A percentile compares a stretch with the other conserved stretches of the same genome.
Evolutionary conservation across 2,329 filamentous ascomycete genomes (phyloP).

Genomic region (Graphilbum fragrans): DNA sequence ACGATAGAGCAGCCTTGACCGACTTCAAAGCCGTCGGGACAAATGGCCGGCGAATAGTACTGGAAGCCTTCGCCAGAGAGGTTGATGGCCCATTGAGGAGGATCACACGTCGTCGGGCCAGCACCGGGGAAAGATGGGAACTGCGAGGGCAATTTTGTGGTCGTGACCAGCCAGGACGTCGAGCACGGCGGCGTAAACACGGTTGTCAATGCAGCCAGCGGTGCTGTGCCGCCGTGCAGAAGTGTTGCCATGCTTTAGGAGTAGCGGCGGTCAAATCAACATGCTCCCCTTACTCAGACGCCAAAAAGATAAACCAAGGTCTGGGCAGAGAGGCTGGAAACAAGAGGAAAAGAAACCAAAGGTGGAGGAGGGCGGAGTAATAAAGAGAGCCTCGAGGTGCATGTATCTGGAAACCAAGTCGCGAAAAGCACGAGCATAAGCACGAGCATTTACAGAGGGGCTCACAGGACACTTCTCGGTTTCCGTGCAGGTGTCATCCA

Average conservation of each 20-base stretch:
- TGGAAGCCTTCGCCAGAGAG: slow-evolving; percentile 18
- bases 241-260: slow-evolving; percentile 10
- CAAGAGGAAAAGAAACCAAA: background rate
- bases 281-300: too few relatives aligned
- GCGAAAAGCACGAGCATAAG: too few relatives aligned
- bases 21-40: slow-evolving; percentile 22
- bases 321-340: background rate
- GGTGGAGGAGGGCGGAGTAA: too few relatives aligned
- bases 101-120: slow-evolving; percentile 17
- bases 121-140: slow-evolving; percentile 19
- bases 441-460: too few relatives aligned
- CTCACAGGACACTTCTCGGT: too few relatives aligned
- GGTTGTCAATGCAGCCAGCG: slow-evolving; percentile 25
- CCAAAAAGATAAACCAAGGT: background rate
- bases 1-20: slow-evolving; percentile 17
- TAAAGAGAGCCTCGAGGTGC: too few relatives aligned
- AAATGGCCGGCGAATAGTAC: slow-evolving; percentile 28
- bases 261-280: too few relatives aligned
- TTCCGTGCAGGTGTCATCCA: too few relatives aligned
- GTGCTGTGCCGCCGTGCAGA: slow-evolving; percentile 15
- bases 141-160: slow-evolving; percentile 24
- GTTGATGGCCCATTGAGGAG: slow-evolving; percentile 22
- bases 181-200: slow-evolving; percentile 27
- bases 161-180: slow-evolving; percentile 26
- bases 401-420: too few relatives aligned